phyloP scores from a whole-genome alignment of 768 basidiomycete genomes.

The Baorangia bicolor region DNA sequence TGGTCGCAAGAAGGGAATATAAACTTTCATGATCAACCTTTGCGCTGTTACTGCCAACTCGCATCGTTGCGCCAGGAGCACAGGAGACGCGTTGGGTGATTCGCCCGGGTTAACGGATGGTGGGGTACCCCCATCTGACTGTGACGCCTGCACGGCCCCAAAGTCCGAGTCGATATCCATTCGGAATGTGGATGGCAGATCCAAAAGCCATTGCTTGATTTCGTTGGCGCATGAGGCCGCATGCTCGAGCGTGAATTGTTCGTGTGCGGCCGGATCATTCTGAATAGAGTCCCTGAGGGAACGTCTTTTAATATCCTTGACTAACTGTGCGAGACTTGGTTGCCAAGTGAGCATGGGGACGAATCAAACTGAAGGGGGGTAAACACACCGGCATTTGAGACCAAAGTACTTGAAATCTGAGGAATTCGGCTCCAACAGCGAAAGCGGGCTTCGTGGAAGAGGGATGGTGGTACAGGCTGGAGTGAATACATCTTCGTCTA shows the following conservation, averaged over 20 bases:
- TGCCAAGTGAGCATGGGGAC: constrained; percentile 2
- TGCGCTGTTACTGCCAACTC: constrained; percentile 62
- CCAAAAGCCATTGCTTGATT: constrained; percentile 50
- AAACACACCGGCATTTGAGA: constrained; percentile 57
- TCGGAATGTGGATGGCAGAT: constrained; percentile 51
- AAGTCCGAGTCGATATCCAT: constrained; percentile 39
- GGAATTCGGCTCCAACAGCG: constrained; percentile 28
- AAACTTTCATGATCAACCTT: constrained; percentile 59
- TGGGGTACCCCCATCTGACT: constrained; percentile 4
- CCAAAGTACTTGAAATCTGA: constrained; percentile 49
- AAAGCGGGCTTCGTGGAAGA: constrained; percentile 31
- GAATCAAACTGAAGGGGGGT: neutral
- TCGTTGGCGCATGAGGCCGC: constrained; percentile 58
- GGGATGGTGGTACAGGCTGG: constrained; percentile 47
- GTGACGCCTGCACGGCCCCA: constrained; percentile 12
- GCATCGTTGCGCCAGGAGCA: constrained; percentile 51
- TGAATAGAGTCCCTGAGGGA: constrained; percentile 40
- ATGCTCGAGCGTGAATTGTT: constrained; percentile 55
- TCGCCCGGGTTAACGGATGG: constrained; percentile 15
- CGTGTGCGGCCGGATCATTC: constrained; percentile 27
- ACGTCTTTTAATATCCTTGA: constrained; percentile 59
- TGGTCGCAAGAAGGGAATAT: constrained; percentile 62
- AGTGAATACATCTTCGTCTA: constrained; percentile 53
- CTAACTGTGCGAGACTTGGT: constrained; percentile 56
- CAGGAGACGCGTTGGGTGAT: constrained; percentile 28